phyloP scores from a whole-genome alignment of 2,329 filamentous ascomycete species.

The Parafenestella ontariensis region DNA sequence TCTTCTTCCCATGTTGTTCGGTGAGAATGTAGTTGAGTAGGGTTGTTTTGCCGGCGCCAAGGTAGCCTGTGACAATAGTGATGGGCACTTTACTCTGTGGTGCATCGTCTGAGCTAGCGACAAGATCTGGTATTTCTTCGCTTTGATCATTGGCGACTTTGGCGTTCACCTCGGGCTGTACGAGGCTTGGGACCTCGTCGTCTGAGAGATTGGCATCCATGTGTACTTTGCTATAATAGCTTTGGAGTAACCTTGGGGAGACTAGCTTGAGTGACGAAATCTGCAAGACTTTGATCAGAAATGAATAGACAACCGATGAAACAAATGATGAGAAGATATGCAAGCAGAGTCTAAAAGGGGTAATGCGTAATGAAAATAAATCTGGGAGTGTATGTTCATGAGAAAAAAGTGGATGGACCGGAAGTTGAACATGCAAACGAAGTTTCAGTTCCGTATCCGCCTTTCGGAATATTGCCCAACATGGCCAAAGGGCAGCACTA shows the following conservation, averaged over 20 bases:
- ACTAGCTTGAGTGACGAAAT: not conserved
- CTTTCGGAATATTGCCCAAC: not conserved
- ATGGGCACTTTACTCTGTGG: conserved; percentile 75
- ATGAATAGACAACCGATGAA: not conserved
- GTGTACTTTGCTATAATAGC: not conserved
- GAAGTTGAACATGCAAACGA: not conserved
- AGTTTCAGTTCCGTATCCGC: conserved; percentile 2
- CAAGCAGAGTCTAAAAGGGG: not conserved
- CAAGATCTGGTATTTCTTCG: conserved; percentile 30
- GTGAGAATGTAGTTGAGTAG: conserved; percentile 95
- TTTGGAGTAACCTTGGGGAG: not conserved
- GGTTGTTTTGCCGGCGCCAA: conserved; percentile 95
- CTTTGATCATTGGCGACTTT: conserved; percentile 29
- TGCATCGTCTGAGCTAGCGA: conserved; percentile 52
- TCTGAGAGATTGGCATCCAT: conserved; percentile 37
- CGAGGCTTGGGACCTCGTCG: conserved; percentile 59
- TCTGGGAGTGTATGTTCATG: not conserved
- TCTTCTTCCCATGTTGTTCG: conserved; percentile 94
- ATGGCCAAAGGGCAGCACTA: not conserved
- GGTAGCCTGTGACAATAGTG: conserved; percentile 87
- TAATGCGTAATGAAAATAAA: not conserved
- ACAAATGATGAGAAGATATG: not conserved
- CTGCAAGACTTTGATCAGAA: not conserved
- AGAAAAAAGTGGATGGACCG: not conserved
- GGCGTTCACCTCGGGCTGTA: conserved; percentile 51